Conservation (phyloP, 768 basidiomycete genomes). For the Agrocybe pediades region DNA sequence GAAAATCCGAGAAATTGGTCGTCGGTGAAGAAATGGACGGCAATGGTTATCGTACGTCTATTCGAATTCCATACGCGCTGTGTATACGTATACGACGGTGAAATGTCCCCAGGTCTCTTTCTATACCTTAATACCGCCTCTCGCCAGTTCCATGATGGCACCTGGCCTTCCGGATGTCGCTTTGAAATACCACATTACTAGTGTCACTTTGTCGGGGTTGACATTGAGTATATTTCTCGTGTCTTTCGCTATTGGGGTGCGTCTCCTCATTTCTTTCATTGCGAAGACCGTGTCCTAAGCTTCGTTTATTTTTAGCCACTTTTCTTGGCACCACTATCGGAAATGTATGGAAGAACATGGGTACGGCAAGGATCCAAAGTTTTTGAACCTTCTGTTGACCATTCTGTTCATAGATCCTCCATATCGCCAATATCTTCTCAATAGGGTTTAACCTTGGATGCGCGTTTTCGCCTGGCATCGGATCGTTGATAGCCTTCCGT, state of each 20-base stretch:
- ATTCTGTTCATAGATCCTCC: background rate
- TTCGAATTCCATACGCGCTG: background rate
- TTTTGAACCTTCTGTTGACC: background rate
- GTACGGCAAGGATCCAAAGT: background rate
- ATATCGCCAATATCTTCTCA: slow-evolving; percentile 3
- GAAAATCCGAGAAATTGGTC: slow-evolving; percentile 6
- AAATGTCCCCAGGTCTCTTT: background rate
- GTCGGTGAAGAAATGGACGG: background rate
- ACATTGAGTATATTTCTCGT: slow-evolving; percentile 2
- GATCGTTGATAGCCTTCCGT: background rate
- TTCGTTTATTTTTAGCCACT: background rate
- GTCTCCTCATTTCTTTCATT: background rate
- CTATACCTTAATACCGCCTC: slow-evolving; percentile 1
- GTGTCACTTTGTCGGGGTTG: background rate
- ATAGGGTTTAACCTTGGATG: slow-evolving; percentile 3
- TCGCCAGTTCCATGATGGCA: slow-evolving; percentile 7
- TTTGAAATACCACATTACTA: background rate
- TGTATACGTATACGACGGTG: background rate
- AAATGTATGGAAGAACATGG: slow-evolving; percentile 4
- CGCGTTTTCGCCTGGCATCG: slow-evolving; percentile 3
- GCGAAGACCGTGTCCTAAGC: background rate
- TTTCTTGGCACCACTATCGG: slow-evolving; percentile 2
- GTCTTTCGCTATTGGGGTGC: slow-evolving; percentile 3
- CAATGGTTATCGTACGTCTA: background rate
- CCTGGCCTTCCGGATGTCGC: slow-evolving; percentile 2